A percentile compares a stretch with the other conserved stretches of the same genome.
These are phyloP conservation scores for Trebouxia sp. DNA, from an alignment of 139 green algal genomes.

Conservation along the genomic window DNA sequence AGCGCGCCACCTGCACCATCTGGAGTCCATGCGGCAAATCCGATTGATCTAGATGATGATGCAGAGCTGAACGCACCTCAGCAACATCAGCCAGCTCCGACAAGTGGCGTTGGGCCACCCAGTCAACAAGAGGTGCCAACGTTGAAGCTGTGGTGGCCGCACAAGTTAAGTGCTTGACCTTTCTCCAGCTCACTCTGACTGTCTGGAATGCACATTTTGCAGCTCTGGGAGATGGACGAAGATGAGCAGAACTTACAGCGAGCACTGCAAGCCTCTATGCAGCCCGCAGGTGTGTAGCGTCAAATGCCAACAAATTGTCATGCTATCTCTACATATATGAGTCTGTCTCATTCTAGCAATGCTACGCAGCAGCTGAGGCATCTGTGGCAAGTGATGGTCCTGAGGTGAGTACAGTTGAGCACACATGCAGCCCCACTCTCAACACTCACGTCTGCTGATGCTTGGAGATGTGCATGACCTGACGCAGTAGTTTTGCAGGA, in stretches of 20 bases:
- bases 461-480: not conserved
- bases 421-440: no score
- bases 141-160: not conserved
- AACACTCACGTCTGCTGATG: no score
- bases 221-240: slow-evolving; percentile 26
- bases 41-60: slow-evolving; percentile 2
- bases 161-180: no score
- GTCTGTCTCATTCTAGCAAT: no score
- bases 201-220: not conserved
- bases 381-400: not conserved
- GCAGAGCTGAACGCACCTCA: no score
- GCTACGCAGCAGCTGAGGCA: not conserved
- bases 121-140: not conserved
- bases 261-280: slow-evolving; percentile 16
- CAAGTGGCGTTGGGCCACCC: not conserved
- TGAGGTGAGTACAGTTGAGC: not conserved
- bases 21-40: not conserved
- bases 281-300: not conserved
- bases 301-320: no score
- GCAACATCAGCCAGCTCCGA: not conserved
- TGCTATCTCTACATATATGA: no score
- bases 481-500: no score
- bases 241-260: slow-evolving; percentile 24
- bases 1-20: not conserved
- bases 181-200: not conserved